Evolutionary conservation across 352 stramenopile species (phyloP).

Genomic region (Blastocystis hominis): DNA sequence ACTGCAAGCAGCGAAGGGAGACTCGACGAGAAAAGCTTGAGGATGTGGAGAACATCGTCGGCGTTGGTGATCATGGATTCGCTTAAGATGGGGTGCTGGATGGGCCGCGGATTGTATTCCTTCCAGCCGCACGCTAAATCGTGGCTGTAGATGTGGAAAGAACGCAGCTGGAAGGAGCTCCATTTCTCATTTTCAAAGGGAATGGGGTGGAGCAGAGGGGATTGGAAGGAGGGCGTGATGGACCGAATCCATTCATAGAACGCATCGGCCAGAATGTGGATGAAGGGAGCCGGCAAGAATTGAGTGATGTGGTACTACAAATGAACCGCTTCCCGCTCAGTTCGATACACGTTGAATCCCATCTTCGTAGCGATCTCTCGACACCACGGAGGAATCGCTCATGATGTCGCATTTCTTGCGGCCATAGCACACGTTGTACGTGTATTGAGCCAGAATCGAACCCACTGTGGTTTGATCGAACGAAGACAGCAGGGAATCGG

Average conservation of each 20-base stretch:
- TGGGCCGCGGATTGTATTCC: neutral
- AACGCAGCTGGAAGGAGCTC: neutral
- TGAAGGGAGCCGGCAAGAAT: neutral
- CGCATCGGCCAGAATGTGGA: neutral
- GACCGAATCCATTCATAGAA: neutral
- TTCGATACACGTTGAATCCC: neutral
- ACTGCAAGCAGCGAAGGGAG: neutral
- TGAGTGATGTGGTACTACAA: neutral
- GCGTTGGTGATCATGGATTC: neutral
- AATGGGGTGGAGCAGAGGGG: neutral
- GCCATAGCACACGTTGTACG: neutral
- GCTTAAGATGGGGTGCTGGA: neutral
- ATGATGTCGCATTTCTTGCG: neutral
- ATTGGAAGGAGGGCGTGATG: neutral
- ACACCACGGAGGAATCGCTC: neutral
- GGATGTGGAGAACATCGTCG: neutral
- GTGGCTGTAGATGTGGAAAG: neutral
- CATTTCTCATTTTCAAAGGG: neutral
- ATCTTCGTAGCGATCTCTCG: neutral
- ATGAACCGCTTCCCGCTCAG: neutral
- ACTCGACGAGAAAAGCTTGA: neutral
- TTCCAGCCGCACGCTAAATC: neutral
- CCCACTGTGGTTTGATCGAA: neutral
- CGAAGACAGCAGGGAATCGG: neutral
- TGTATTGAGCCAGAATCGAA: neutral